A percentile compares a stretch with the other conserved stretches of the same genome.
Conservation (phyloP, 2,329 filamentous ascomycete genomes). For the Trichoderma polysporum region DNA sequence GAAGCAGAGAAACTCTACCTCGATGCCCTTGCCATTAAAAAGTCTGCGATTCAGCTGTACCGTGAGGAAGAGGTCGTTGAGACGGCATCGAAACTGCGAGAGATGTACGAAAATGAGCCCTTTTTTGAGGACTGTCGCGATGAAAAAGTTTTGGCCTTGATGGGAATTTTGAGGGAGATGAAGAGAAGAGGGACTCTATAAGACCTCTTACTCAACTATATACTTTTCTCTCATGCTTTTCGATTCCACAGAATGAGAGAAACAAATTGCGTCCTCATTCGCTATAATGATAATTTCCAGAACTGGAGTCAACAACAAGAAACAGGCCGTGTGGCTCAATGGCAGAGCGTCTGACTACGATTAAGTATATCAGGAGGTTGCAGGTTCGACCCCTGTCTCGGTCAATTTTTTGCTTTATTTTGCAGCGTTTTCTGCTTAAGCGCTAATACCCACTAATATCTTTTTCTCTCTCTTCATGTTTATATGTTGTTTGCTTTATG, state of each 20-base stretch:
- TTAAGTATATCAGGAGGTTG: constrained; percentile 20
- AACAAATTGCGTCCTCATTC: neutral
- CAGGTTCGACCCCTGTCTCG: constrained; percentile 22
- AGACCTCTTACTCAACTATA: neutral
- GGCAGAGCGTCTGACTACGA: constrained; percentile 22
- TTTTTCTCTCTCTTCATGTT: neutral
- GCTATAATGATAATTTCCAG: neutral
- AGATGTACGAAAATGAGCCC: constrained; percentile 32
- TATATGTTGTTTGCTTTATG: neutral
- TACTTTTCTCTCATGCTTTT: neutral
- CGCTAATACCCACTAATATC: neutral
- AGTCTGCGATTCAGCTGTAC: constrained; percentile 28
- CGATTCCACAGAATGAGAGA: neutral
- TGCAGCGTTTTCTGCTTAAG: neutral
- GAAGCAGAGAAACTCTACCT: constrained; percentile 30
- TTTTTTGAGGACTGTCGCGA: constrained; percentile 27
- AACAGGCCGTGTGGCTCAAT: constrained; percentile 21
- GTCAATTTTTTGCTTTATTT: constrained; percentile 14
- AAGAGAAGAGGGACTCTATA: constrained; percentile 22
- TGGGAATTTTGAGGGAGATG: constrained; percentile 21
- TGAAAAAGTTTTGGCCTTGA: constrained; percentile 24
- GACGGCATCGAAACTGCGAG: constrained; percentile 29
- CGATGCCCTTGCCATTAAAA: constrained; percentile 28
- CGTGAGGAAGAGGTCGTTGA: constrained; percentile 25
- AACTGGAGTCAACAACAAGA: neutral